Evolutionary conservation across 306 rosid species (phyloP).

Genomic region (Acacia melanoxylon): DNA sequence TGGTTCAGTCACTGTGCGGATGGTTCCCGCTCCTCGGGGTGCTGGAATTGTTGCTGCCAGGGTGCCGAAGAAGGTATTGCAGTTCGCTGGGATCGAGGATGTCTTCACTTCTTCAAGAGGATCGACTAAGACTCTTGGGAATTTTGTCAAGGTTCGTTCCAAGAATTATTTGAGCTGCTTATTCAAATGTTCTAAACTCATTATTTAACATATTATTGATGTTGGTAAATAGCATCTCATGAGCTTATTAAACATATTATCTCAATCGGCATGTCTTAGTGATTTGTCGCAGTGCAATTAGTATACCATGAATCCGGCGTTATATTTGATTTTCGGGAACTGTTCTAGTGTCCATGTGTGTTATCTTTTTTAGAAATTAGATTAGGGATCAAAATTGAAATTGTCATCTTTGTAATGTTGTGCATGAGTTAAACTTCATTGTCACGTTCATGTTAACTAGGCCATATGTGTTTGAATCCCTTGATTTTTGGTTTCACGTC

Average conservation of each 20-base stretch:
- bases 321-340: not conserved
- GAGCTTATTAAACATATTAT: not conserved
- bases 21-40: conserved; percentile 76
- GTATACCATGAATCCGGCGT: not conserved
- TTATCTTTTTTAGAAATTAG: not conserved
- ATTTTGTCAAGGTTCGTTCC: conserved; percentile 58
- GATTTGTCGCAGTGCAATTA: not conserved
- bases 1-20: conserved; percentile 62
- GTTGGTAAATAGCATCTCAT: not conserved
- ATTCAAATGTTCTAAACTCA: not conserved
- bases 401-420: not conserved
- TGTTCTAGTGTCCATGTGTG: not conserved
- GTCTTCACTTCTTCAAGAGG: conserved; percentile 70
- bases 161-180: not conserved
- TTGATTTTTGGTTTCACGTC: not conserved
- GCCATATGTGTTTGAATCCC: not conserved
- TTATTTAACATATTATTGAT: not conserved
- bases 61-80: conserved; percentile 72
- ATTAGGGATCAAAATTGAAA: not conserved
- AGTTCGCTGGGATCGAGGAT: conserved; percentile 72
- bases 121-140: conserved; percentile 71
- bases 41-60: conserved; percentile 71
- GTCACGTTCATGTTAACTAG: not conserved
- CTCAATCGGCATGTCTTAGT: not conserved
- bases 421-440: not conserved